phyloP scores from a whole-genome alignment of 2,329 filamentous ascomycete genomes.

The Ophiosphaerella narmari region DNA sequence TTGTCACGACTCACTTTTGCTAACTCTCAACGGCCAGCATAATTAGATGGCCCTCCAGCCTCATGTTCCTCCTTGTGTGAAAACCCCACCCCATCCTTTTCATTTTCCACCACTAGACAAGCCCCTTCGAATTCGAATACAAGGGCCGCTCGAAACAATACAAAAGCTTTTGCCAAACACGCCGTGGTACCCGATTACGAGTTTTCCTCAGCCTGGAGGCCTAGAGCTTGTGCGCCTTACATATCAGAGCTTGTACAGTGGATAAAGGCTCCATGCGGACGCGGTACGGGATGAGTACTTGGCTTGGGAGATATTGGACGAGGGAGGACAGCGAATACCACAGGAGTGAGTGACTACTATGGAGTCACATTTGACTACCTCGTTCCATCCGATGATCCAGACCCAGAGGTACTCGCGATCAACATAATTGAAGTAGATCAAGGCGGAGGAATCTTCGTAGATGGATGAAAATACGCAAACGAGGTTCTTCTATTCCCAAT shows the following conservation, averaged over 20 bases:
- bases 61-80: too few species aligned
- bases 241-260: neutral
- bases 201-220: neutral
- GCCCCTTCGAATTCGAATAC: neutral
- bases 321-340: too few species aligned
- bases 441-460: slow-evolving; percentile 43
- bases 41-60: too few species aligned
- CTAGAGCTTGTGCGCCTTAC: neutral
- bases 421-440: slow-evolving; percentile 51
- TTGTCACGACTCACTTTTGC: too few species aligned
- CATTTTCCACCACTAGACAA: neutral
- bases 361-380: slow-evolving; percentile 50
- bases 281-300: too few species aligned
- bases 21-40: too few species aligned
- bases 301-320: too few species aligned
- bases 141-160: neutral
- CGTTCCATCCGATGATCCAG: slow-evolving; percentile 40
- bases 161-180: neutral
- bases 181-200: neutral
- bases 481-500: slow-evolving; percentile 32
- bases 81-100: neutral
- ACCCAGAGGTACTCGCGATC: slow-evolving; percentile 46
- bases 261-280: neutral
- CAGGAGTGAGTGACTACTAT: too few species aligned
- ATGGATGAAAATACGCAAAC: slow-evolving; percentile 24